A percentile compares a stretch with the other conserved stretches of the same genome.
These are phyloP conservation scores for Penicillium janthinellum DNA, from an alignment of 2,329 filamentous ascomycete species.

Conservation along the genomic window DNA sequence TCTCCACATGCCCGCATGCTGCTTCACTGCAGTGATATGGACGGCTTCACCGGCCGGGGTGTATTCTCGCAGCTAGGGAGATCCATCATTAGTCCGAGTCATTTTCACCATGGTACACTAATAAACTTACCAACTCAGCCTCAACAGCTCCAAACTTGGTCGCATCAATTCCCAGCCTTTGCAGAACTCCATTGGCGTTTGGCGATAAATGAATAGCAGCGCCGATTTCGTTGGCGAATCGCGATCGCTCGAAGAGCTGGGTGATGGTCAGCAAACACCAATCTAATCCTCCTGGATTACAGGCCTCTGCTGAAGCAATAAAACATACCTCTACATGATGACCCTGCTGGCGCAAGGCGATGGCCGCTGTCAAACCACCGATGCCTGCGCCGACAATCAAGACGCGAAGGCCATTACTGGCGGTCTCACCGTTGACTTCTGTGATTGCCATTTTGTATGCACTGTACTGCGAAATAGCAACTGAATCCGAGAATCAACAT, in stretches of 20 bases:
- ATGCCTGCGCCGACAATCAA: constrained; percentile 40
- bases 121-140: constrained; percentile 28
- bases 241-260: constrained; percentile 59
- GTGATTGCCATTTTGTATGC: constrained; percentile 21
- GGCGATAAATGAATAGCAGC: constrained; percentile 66
- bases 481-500: neutral
- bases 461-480: neutral
- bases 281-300: neutral
- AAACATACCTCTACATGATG: constrained; percentile 46
- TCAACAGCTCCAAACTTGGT: constrained; percentile 45
- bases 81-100: neutral
- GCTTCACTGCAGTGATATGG: constrained; percentile 25
- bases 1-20: constrained; percentile 30
- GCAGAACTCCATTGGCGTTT: constrained; percentile 61
- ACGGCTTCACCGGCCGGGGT: constrained; percentile 40
- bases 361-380: constrained; percentile 38
- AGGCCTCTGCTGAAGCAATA: neutral
- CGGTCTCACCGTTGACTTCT: constrained; percentile 11
- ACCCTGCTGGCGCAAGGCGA: constrained; percentile 56
- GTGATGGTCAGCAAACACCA: neutral
- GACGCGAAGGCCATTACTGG: constrained; percentile 26
- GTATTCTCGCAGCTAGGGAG: constrained; percentile 40
- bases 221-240: constrained; percentile 58
- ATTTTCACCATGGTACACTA: neutral
- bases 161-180: constrained; percentile 47